phyloP scores from a whole-genome alignment of 208 protist genomes.

The Porcisia deanei region DNA sequence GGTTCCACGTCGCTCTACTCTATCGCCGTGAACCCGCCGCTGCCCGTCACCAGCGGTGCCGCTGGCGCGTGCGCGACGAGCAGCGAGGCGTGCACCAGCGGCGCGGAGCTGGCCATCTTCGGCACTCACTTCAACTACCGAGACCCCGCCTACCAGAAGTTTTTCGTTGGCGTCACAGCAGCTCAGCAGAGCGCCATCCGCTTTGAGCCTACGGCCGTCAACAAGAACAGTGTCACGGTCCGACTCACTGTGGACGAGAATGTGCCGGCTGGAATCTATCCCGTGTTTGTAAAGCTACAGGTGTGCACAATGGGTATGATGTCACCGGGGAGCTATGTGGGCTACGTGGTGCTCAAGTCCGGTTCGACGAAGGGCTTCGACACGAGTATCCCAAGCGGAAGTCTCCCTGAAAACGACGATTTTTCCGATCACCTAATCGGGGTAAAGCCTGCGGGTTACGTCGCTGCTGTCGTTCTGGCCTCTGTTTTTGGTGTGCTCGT shows the following conservation, averaged over 20 bases:
- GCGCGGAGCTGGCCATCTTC: slow-evolving; percentile 21
- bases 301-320: slow-evolving; percentile 32
- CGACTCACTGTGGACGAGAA: slow-evolving; percentile 12
- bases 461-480: background rate
- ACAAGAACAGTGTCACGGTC: slow-evolving; percentile 9
- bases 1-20: slow-evolving; percentile 21
- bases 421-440: background rate
- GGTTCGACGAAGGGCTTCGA: background rate
- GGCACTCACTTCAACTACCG: slow-evolving; percentile 40
- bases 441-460: background rate
- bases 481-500: slow-evolving; percentile 2
- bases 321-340: slow-evolving; percentile 29
- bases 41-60: slow-evolving; percentile 28
- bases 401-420: background rate
- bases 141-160: slow-evolving; percentile 24
- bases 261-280: slow-evolving; percentile 19
- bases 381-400: slow-evolving; percentile 2
- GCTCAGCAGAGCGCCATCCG: slow-evolving; percentile 25
- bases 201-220: slow-evolving; percentile 15
- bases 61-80: slow-evolving; percentile 30
- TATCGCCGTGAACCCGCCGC: slow-evolving; percentile 34
- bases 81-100: slow-evolving; percentile 33
- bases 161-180: slow-evolving; percentile 27
- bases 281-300: slow-evolving; percentile 33
- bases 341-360: slow-evolving; percentile 19